Evolutionary conservation across 176 grass and related monocot genomes (phyloP).

Genomic region (Hordeum marinum): DNA sequence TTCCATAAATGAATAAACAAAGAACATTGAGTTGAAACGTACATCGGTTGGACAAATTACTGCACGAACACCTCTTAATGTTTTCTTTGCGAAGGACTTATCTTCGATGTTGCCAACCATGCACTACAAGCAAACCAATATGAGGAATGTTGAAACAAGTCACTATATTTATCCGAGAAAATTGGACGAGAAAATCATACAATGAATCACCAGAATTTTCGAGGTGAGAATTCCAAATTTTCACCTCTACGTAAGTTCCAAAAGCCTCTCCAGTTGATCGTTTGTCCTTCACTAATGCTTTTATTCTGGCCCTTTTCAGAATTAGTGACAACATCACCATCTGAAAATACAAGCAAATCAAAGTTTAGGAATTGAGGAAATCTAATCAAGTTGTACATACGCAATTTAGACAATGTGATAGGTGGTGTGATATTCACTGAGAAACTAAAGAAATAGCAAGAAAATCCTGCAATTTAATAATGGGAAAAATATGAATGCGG

Average conservation of each 20-base stretch:
- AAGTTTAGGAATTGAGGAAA: background rate
- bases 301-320: slow-evolving; percentile 87
- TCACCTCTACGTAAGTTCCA: slow-evolving; percentile 91
- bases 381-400: background rate
- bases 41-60: slow-evolving; percentile 75
- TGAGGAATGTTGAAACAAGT: background rate
- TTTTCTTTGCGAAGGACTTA: slow-evolving; percentile 66
- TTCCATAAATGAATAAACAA: background rate
- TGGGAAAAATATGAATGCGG: background rate
- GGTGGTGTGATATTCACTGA: background rate
- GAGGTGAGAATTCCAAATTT: background rate
- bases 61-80: slow-evolving; percentile 63
- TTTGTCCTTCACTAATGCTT: slow-evolving; percentile 88
- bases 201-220: background rate
- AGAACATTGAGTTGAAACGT: slow-evolving; percentile 30
- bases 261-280: slow-evolving; percentile 75
- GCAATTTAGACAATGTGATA: background rate
- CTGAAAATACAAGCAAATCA: slow-evolving; percentile 33
- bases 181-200: background rate
- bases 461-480: background rate
- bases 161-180: background rate
- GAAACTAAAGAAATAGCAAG: background rate
- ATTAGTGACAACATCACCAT: slow-evolving; percentile 85
- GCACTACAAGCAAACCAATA: slow-evolving; percentile 36
- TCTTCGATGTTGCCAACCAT: slow-evolving; percentile 68